phyloP scores from a whole-genome alignment of 2,329 filamentous ascomycete genomes.

The Venturia asperata region DNA sequence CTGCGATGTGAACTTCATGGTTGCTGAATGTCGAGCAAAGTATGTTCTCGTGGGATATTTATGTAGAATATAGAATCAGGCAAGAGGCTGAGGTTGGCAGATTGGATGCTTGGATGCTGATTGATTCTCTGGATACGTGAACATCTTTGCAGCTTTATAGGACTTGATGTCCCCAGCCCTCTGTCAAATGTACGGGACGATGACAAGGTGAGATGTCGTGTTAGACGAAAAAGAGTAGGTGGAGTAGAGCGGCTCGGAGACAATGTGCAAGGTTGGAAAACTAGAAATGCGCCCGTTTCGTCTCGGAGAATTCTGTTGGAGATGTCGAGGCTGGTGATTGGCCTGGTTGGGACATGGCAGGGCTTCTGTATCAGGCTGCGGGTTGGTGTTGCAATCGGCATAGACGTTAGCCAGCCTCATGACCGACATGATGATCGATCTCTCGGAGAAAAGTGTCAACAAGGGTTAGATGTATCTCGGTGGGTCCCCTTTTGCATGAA shows the following conservation, averaged over 20 bases:
- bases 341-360: background rate
- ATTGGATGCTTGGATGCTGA: background rate
- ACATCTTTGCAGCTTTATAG: background rate
- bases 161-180: background rate
- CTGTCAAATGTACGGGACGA: background rate
- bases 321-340: conserved; percentile 7
- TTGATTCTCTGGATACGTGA: background rate
- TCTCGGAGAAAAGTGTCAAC: background rate
- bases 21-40: background rate
- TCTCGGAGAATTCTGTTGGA: background rate
- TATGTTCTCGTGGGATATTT: background rate
- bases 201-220: background rate
- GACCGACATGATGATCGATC: background rate
- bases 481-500: background rate
- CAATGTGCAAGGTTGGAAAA: background rate
- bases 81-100: background rate
- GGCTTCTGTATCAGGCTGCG: background rate
- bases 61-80: background rate
- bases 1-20: conserved; percentile 5
- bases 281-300: background rate
- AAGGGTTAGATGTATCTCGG: background rate
- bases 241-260: conserved; percentile 7
- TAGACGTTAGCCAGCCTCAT: conserved; percentile 7
- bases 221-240: conserved; percentile 11
- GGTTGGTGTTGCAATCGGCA: background rate